These are phyloP conservation scores for Verticillium longisporum DNA, from an alignment of 2,329 filamentous ascomycete genomes.

Conservation along the genomic window DNA sequence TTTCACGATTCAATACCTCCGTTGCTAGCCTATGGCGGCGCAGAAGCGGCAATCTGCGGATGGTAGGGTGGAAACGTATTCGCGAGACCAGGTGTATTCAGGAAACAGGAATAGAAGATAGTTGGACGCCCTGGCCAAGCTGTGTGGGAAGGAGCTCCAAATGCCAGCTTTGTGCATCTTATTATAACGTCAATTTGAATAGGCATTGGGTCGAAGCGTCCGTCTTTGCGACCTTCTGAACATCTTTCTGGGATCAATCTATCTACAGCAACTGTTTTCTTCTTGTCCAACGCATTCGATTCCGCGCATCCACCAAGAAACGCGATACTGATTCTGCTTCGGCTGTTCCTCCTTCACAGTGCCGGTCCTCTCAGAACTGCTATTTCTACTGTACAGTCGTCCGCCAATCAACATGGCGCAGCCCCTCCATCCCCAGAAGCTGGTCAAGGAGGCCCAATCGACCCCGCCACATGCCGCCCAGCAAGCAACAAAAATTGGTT, in stretches of 20 bases:
- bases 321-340: too few species aligned
- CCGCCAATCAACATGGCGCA: conserved; percentile 20
- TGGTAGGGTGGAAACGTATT: not conserved
- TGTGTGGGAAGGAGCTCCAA: not conserved
- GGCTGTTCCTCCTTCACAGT: not conserved
- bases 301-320: not conserved
- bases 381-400: not conserved
- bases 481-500: conserved; percentile 13
- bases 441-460: conserved; percentile 3
- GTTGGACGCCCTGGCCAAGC: not conserved
- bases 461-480: conserved; percentile 1
- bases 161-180: not conserved
- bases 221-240: not conserved
- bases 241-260: not conserved
- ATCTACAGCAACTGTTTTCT: not conserved
- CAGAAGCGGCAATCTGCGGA: not conserved
- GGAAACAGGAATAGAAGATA: not conserved
- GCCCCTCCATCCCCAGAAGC: conserved; percentile 22
- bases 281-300: not conserved
- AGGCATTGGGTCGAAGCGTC: not conserved
- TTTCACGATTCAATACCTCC: too few species aligned
- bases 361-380: not conserved
- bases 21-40: too few species aligned
- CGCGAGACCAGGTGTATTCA: not conserved
- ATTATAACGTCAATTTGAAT: not conserved